A percentile compares a stretch with the other conserved stretches of the same genome.
These are phyloP conservation scores for Chlamydomonas sp. DNA, from an alignment of 139 green algal genomes.

Conservation along the genomic window DNA sequence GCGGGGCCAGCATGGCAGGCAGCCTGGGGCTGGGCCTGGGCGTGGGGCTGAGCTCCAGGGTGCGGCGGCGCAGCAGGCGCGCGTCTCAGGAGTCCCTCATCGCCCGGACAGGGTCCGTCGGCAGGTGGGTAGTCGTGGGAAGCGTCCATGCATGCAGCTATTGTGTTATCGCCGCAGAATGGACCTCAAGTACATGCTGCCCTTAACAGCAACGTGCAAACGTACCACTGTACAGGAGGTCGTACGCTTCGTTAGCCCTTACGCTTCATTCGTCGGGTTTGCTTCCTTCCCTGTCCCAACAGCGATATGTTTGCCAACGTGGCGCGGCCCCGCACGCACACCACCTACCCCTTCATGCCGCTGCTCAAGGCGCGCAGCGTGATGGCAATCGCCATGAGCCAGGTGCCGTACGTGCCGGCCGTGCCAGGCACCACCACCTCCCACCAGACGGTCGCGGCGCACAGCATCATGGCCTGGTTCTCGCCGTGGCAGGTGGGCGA, in stretches of 20 bases:
- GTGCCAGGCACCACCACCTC: slow-evolving; percentile 42
- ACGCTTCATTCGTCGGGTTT: too few species aligned
- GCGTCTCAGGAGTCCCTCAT: neutral
- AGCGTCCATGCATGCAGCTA: neutral
- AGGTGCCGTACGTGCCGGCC: slow-evolving; percentile 58
- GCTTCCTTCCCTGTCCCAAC: too few species aligned
- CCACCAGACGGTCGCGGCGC: slow-evolving; percentile 26
- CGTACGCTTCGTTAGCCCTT: too few species aligned
- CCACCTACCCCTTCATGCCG: slow-evolving; percentile 45
- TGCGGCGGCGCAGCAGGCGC: neutral
- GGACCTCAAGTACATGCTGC: too few species aligned
- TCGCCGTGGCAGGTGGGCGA: slow-evolving; percentile 54
- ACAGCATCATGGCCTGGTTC: slow-evolving; percentile 49
- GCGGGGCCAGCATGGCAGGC: neutral
- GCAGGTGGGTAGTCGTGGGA: neutral
- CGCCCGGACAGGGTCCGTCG: neutral
- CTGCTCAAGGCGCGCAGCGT: slow-evolving; percentile 43
- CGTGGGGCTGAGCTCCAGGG: neutral
- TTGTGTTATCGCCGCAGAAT: too few species aligned
- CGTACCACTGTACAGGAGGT: too few species aligned
- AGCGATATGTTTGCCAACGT: too few species aligned
- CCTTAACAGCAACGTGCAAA: too few species aligned
- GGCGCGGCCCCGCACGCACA: neutral
- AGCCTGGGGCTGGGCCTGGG: neutral
- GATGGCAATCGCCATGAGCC: neutral